Evolutionary conservation across 148 eudicot genomes (phyloP), one percentile per base, ranked within the genome.

Genomic region (Simmondsia chinensis): DNA sequence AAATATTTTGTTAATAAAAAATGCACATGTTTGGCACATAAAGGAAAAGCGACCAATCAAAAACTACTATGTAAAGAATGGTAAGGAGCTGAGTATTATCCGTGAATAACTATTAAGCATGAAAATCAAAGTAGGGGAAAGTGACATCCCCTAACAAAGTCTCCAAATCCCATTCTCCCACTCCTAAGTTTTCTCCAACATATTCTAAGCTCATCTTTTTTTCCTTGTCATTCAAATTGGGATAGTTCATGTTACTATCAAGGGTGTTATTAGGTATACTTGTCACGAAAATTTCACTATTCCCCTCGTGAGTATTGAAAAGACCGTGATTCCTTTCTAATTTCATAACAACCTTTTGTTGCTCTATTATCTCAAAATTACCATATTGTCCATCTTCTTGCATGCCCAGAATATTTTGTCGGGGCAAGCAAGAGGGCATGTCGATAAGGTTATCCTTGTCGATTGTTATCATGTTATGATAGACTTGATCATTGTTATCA

Each of bases 151-250:
- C 79, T 71, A 78, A 69, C 77, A 80, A 80, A 61, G 76, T 65
- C 61, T 84, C 94, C 61, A 75, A 84, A 59, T 84, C 88, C 79
- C 80, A 77, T 69, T 80, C 82, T 57, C 79, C 87, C 73, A 70
- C 50, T 55, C 57, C 73, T 28, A 71, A 76, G 77, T 54, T 67
- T 48, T 63, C 77, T 41, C 60, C 79, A n/a, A n/a, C n/a, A n/a
- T n/a, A n/a, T n/a, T n/a, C n/a, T n/a, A n/a, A n/a, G n/a, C n/a
- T n/a, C n/a, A n/a, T n/a, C n/a, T n/a, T n/a, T n/a, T n/a, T n/a
- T 48, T 58, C 20, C 41, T 40, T 44, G 51, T 38, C 50, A 30
- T 34, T 36, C 48, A 60, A 22, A 27, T 59, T 44, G 40, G 26
- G 39, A 42, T 23, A 27, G 23, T 27, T 13, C 1, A 25, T 52